Base-by-base conservation (phyloP, 306 rosid species). In the Acacia melanoxylon region DNA sequence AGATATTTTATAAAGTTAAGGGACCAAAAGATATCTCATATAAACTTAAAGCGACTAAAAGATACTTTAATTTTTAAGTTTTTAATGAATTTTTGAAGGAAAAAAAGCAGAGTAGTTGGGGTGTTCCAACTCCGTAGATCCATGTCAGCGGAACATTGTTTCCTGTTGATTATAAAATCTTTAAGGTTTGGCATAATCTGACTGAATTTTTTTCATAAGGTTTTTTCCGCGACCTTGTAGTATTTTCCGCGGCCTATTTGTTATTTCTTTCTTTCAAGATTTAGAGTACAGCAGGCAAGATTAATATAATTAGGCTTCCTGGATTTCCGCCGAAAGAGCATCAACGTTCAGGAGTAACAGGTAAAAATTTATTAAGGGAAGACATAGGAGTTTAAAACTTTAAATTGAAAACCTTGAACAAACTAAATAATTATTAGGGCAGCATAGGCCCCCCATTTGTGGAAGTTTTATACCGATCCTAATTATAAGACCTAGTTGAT, bases 81-180 rank as follows among this genome's bases (percentile, higher is more conserved):
- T 15, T 12, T 12, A 25, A 62, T 10, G 37, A 29, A 29, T 6
- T 37, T 15, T 14, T 16, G 6, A 5, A 5, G 56, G 8, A 9
- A 29, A 5, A 65, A 42, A 35, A 31, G 67, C 41, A 37, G 8
- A 31, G n/a, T 61, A 71, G 76, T 69, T 22, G 65, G 76, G 85
- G 68, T 80, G 82, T 33, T 62, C 42, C 84, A 13, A 76, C 78
- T 69, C 78, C 72, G 2, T 46, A 46, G 56, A 48, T 27, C 65
- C 44, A 33, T 17, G 44, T 31, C 33, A 31, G 12, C 2, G 9
- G 33, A 8, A 66, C 22, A 33, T 5, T 66, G 44, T 6, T 66
- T 44, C 20, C 17, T 14, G 7, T 33, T 27, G 20, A 11, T 19
- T 49, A 5, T 16, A 4, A 14, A 46, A 12, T 49, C 19, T 49